phyloP scores from a whole-genome alignment of 257 asterid genomes.

The Henckelia pumila region DNA sequence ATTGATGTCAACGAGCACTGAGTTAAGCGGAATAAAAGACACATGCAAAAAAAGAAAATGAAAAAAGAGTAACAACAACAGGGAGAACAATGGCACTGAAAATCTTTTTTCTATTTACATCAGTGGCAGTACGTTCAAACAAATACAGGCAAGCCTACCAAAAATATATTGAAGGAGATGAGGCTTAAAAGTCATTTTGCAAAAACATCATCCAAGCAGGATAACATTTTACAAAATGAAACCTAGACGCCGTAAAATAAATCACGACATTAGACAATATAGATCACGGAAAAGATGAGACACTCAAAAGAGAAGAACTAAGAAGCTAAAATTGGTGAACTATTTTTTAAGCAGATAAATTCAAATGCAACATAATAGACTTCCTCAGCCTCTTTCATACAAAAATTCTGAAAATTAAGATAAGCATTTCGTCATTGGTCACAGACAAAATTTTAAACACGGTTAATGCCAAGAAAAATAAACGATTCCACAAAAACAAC shows the following conservation, averaged over 20 bases:
- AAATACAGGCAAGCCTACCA: background rate
- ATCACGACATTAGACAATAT: conserved; percentile 4
- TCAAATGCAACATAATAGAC: conserved; percentile 14
- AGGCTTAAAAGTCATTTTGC: background rate
- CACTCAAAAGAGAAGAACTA: background rate
- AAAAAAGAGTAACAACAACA: background rate
- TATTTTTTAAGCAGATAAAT: conserved; percentile 14
- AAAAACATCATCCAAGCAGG: background rate
- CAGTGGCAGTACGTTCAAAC: background rate
- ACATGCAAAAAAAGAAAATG: background rate
- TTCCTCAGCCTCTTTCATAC: conserved; percentile 2
- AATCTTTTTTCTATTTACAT: background rate
- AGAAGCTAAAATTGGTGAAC: background rate
- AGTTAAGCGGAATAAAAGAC: background rate
- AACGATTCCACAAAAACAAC: conserved; percentile 3
- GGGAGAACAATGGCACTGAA: background rate
- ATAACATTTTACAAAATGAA: conserved; percentile 1
- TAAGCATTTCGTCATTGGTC: conserved; percentile 23
- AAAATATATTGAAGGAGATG: no score
- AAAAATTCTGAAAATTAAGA: background rate
- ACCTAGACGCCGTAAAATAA: background rate
- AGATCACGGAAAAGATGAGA: background rate
- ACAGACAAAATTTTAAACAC: background rate
- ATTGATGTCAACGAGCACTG: background rate
- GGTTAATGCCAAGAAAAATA: conserved; percentile 5